Conservation (phyloP, 148 eudicot species). For the Nepenthes mirabilis region DNA sequence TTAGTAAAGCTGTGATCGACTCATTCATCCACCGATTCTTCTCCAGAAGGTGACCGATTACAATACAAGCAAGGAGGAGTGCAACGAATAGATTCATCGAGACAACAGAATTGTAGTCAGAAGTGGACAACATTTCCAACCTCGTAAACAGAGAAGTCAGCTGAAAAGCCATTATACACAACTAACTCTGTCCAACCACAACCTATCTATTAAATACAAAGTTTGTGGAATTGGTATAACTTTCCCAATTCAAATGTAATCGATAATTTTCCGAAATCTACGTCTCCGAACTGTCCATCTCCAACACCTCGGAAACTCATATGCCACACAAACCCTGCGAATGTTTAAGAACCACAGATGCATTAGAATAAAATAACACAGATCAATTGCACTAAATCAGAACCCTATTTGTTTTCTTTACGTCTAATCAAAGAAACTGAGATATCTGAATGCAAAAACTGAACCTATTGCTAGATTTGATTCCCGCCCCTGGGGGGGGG, state of each 20-base stretch:
- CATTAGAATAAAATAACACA: not conserved
- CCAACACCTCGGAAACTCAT: conserved; percentile 13
- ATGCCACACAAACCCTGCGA: conserved; percentile 12
- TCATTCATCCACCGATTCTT: conserved; percentile 12
- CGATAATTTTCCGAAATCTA: not conserved
- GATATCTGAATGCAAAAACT: too few relatives aligned
- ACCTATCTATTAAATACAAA: not conserved
- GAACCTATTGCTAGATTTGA: too few relatives aligned
- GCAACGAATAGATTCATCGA: conserved; percentile 17
- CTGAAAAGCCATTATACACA: conserved; percentile 1
- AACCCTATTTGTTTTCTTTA: too few relatives aligned
- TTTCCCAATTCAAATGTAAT: not conserved
- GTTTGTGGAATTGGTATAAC: too few relatives aligned
- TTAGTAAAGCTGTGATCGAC: conserved; percentile 11
- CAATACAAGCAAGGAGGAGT: conserved; percentile 11
- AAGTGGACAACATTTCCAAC: conserved; percentile 6
- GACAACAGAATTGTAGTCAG: conserved; percentile 10
- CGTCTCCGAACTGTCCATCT: conserved; percentile 18
- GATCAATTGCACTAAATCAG: not conserved
- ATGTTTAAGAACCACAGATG: not conserved
- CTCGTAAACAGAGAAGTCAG: conserved; percentile 5
- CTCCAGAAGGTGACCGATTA: conserved; percentile 14
- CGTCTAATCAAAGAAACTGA: too few relatives aligned
- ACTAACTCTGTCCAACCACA: not conserved
- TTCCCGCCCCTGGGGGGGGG: too few relatives aligned